Base-by-base conservation (phyloP, 1,284 basidiomycete species). In the Xanthoconium separans region DNA sequence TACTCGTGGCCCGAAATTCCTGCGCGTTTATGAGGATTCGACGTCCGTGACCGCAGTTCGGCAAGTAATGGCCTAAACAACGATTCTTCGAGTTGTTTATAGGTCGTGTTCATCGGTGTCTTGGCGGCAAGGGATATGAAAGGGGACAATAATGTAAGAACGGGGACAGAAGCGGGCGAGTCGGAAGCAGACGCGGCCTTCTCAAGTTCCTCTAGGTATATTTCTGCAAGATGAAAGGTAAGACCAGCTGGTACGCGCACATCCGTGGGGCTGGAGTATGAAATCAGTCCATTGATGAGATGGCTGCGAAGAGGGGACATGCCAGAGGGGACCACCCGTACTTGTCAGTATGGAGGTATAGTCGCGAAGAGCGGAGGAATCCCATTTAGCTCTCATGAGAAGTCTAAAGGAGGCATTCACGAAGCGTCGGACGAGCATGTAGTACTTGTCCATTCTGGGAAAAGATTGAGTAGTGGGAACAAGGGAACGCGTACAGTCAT, bases 361-460 rank as follows among this genome's bases (percentile, higher is more conserved):
- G 33, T 83, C 78, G 11, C 73, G 67, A 47, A 88, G 80, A 3
- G 74, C 72, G 11, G 69, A 64, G 15, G 68, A 61, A 6, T 87
- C 79, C 95, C 95, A 98, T 40, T 79, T 75, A 43, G 77, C 74
- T 50, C 86, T 78, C 30, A 86, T 79, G 12, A 98, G 77, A 15
- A 98, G 78, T 34, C 87, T 77, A 71, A 98, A 95, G 0, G 89
- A 85, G 0, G 89, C 90, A 61, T 93, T 90, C 44, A 93, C 78
- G 65, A 95, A 98, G 55, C 91, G 80, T 49, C 96, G 81, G 57
- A 98, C 86, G 48, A 99, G 87, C 82, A 98, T 85, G 69, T 96
- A 95, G 71, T 93, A 99, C 71, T 99, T 99, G 81, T 98, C 95
- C 70, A 97, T 87, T 62, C 94, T 95, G 67, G 10, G 34, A 36